Base-by-base conservation (phyloP, 1,139 yeast genomes). In the Meyerozyma smithsonii region DNA sequence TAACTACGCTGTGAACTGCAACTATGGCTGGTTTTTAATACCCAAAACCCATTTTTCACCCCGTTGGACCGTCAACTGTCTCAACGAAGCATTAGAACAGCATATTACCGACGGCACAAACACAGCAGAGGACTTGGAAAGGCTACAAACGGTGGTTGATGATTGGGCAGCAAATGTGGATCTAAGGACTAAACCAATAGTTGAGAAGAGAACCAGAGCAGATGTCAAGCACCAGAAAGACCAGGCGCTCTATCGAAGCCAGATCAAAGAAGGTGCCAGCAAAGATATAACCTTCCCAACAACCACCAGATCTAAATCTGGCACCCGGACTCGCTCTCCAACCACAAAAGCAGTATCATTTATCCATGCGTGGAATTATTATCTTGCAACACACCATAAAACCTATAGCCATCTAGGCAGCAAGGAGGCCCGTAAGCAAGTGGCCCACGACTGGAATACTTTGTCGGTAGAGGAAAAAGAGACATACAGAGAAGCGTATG, bases 281-380 rank as follows among this genome's bases (percentile, higher is more conserved):
- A 19, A 12, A 42, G 42, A n/a, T n/a, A n/a, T n/a, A n/a, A 12
- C 23, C 19, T 4, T 23, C 23, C 40, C 11, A 19, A 33, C 35
- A 32, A 30, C 17, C 25, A 16, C 23, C 14, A 18, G 34, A 34
- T 23, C 20, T 33, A 8, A 36, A 23, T 8, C 32, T 18, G 26
- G 35, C 16, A 11, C 24, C 18, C 18, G 17, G 8, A 23, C 36
- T 8, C 40, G 34, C 14, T 38, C 43, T 25, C 25, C 43, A 5
- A 20, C 38, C 5, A 23, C 39, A 21, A 36, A 48, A 39, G 6
- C 50, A 2, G 51, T 63, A 18, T 57, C 62, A 8, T 53, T 54
- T 44, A 59, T 58, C 12, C 59, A 63, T 38, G 69, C 69, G 1
- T 63, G 70, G 69, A 64, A 62, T 49, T 65, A 62, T 43, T 63